Evolutionary conservation across 192 early-diverging fungal genomes (phyloP).

Genomic region (Hyaloraphidium curvatum): DNA sequence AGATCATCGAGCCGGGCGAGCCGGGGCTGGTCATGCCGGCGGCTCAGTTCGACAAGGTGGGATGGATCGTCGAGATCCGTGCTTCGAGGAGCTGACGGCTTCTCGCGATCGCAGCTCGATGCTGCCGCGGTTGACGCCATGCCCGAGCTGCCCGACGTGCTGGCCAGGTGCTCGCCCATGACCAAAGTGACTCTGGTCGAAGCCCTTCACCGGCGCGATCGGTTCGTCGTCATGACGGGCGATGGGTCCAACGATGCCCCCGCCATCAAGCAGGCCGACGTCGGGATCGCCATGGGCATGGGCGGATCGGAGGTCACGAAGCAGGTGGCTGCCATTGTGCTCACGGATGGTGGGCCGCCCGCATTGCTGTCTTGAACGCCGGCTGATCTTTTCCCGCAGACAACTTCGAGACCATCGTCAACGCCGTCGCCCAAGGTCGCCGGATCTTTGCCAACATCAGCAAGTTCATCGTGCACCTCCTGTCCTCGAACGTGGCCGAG

Average conservation of each 20-base stretch:
- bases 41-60: conserved; percentile 14
- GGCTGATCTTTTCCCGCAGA: too few species aligned
- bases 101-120: conserved; percentile 21
- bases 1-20: conserved; percentile 7
- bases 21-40: conserved; percentile 5
- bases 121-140: conserved; percentile 16
- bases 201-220: conserved; percentile 19
- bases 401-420: conserved; percentile 65
- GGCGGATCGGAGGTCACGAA: conserved; percentile 16
- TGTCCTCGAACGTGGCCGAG: conserved; percentile 60
- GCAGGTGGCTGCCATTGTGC: conserved; percentile 13
- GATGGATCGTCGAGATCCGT: conserved; percentile 27
- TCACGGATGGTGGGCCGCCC: conserved; percentile 10
- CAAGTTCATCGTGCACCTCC: conserved; percentile 49
- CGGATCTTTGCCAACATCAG: conserved; percentile 59
- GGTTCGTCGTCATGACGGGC: conserved; percentile 14
- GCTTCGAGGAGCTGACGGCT: conserved; percentile 26
- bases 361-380: too few species aligned
- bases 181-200: conserved; percentile 19
- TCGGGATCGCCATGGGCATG: conserved; percentile 12
- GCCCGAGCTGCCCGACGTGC: conserved; percentile 17
- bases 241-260: conserved; percentile 9
- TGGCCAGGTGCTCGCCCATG: conserved; percentile 22
- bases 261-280: conserved; percentile 9
- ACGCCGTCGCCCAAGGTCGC: conserved; percentile 57